These are phyloP conservation scores for Castanopsis chinensis DNA, from an alignment of 306 rosid species.

Conservation along the genomic window DNA sequence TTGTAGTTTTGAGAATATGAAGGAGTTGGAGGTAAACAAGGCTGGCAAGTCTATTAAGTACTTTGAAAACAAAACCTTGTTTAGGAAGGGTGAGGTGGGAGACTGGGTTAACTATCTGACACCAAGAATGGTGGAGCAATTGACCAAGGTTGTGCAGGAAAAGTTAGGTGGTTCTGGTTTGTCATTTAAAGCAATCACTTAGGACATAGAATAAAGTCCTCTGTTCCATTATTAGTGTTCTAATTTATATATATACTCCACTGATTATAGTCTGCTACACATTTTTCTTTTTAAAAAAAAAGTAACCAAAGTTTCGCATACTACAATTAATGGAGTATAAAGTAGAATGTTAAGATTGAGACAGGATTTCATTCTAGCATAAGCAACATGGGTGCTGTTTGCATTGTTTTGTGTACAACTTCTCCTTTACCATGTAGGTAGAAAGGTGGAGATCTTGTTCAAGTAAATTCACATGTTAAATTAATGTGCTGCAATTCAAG, in stretches of 20 bases:
- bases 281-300: background rate
- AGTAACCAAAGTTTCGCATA: conserved; percentile 36
- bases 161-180: background rate
- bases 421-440: background rate
- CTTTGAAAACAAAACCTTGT: conserved; percentile 41
- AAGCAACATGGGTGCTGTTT: background rate
- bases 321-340: background rate
- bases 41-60: conserved; percentile 21
- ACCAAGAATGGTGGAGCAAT: conserved; percentile 39
- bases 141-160: conserved; percentile 40
- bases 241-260: too few relatives aligned
- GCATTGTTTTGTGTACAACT: background rate
- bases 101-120: conserved; percentile 55
- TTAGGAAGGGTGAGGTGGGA: conserved; percentile 57
- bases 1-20: conserved; percentile 50
- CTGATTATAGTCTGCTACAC: too few relatives aligned
- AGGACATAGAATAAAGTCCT: too few relatives aligned
- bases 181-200: too few relatives aligned
- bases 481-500: background rate
- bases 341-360: background rate
- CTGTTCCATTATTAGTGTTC: too few relatives aligned
- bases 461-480: background rate
- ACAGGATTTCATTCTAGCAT: too few relatives aligned
- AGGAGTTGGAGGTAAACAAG: conserved; percentile 44
- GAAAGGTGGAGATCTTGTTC: background rate